These are phyloP conservation scores for Abelmoschus esculentus DNA, from an alignment of 345 rosid genomes.

Conservation along the genomic window DNA sequence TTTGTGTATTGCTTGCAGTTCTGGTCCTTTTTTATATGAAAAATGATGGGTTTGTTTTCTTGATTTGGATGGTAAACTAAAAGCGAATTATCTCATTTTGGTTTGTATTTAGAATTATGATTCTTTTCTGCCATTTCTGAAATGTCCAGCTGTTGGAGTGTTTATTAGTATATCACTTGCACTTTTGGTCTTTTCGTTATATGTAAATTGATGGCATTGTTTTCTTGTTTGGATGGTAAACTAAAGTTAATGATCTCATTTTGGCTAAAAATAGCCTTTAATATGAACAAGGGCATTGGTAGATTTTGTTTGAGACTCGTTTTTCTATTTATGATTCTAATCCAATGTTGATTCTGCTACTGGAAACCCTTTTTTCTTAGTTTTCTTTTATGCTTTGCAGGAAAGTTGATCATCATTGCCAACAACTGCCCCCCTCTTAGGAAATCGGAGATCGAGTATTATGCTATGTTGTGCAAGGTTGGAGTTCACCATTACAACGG, in stretches of 20 bases:
- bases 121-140: background rate
- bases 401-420: slow-evolving; percentile 48
- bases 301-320: background rate
- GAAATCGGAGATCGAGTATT: slow-evolving; percentile 75
- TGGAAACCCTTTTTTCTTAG: background rate
- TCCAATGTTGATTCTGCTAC: background rate
- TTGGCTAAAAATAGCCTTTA: background rate
- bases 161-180: background rate
- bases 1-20: background rate
- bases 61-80: slow-evolving; percentile 4
- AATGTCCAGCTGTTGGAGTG: background rate
- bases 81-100: slow-evolving; percentile 7
- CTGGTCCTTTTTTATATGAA: background rate
- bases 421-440: slow-evolving; percentile 64
- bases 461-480: slow-evolving; percentile 69
- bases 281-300: background rate
- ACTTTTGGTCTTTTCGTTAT: background rate
- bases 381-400: slow-evolving; percentile 16
- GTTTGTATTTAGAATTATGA: too few species aligned
- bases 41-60: background rate
- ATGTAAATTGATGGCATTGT: background rate
- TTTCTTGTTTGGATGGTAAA: background rate
- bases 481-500: slow-evolving; percentile 80
- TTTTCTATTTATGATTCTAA: background rate
- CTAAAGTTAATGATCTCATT: background rate